Base-by-base conservation (phyloP, 495 filamentous ascomycete species). In the Jackrogersella multiformis region DNA sequence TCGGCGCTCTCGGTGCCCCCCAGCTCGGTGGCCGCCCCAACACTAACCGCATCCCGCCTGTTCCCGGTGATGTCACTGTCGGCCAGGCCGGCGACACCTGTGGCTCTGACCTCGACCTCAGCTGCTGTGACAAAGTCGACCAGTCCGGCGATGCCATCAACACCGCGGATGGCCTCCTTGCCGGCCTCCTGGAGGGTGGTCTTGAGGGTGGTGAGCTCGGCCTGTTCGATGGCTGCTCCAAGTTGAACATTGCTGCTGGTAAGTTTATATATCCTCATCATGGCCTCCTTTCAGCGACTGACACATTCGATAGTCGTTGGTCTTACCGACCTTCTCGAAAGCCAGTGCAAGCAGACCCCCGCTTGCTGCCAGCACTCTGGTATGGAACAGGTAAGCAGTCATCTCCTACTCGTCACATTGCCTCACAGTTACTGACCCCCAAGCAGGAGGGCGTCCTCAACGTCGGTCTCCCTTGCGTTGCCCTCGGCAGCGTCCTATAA, bases 331-430 rank as follows among this genome's bases (percentile, higher is more conserved):
- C 30, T 82, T 38, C 76, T 84, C 62, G 77, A 84, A 70, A 77
- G 74, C 76, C 69, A 80, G 71, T 85, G 82, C 78, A 83, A 84
- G 75, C 80, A 83, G 80, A 82, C 80, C 69, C 79, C 81, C 68
- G 82, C 81, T 61, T 84, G 82, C 76, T 85, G 81, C 73, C 78
- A 80, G 63, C 73, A 79, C 72, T 80, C 77, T 42, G 74, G 72
- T 24, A 74, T 73, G 62, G 64, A 56, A 28, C 77, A 82, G 63
- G 77, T 80, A 63, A 69, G 81, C 48, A 20, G 2, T 9, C 18
- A 28, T 10, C 20, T 12, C 8, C 21, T 12, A 10, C 2, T 30
- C 7, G n/a, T 1, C 6, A 5, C 24, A 15, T 23, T 8, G 1
- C 30, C 45, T 9, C 0, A 30, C 24, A 12, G 4, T 60, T 61